Conservation (phyloP, 1,139 yeast species). For the Zygosaccharomyces pseudobailii region DNA sequence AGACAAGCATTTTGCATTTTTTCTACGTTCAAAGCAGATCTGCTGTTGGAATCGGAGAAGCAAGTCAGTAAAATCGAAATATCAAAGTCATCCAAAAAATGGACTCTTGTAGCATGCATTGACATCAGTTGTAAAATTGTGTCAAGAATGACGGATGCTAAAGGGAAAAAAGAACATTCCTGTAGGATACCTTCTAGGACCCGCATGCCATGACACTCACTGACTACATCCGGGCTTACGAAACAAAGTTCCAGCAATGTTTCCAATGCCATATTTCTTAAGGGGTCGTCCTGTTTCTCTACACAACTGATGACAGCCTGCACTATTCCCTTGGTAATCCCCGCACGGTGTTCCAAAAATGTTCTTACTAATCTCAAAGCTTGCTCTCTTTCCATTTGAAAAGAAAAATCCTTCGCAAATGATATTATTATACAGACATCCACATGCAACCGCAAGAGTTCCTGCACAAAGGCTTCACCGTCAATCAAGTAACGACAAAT, state of each 20-base stretch:
- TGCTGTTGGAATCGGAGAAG: constrained; percentile 53
- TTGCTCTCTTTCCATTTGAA: constrained; percentile 66
- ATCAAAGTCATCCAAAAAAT: constrained; percentile 56
- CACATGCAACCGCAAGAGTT: constrained; percentile 47
- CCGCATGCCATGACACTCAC: constrained; percentile 62
- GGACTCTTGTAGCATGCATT: constrained; percentile 50
- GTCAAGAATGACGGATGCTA: constrained; percentile 52
- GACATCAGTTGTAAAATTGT: constrained; percentile 60
- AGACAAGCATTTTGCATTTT: constrained; percentile 60
- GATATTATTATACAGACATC: constrained; percentile 63
- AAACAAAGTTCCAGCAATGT: constrained; percentile 67
- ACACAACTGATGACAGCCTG: constrained; percentile 70
- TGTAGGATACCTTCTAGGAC: constrained; percentile 53
- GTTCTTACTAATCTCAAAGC: constrained; percentile 69
- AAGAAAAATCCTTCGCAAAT: constrained; percentile 50
- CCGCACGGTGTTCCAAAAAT: constrained; percentile 49
- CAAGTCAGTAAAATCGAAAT: constrained; percentile 59
- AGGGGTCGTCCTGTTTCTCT: constrained; percentile 54
- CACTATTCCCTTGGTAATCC: constrained; percentile 58
- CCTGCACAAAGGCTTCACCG: constrained; percentile 47
- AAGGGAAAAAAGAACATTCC: constrained; percentile 55
- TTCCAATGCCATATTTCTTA: constrained; percentile 55
- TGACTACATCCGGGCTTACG: constrained; percentile 57
- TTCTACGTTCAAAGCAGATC: constrained; percentile 45
- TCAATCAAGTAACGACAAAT: constrained; percentile 62